Conservation (phyloP, 495 filamentous ascomycete species). For the Aspergillus campestris region DNA sequence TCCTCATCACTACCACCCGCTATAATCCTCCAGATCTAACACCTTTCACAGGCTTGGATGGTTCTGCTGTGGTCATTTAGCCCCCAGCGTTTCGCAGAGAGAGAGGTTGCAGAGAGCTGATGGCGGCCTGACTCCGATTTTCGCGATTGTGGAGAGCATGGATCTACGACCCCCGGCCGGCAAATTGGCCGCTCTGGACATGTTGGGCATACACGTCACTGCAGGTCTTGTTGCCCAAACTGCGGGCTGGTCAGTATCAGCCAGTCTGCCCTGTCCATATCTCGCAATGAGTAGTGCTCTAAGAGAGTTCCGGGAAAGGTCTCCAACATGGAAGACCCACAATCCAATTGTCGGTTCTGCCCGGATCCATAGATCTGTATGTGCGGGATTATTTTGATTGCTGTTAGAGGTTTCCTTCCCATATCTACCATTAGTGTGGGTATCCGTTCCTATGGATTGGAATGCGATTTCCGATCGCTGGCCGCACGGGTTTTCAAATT, state of each 20-base stretch:
- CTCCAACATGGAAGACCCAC: neutral
- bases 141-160: conserved; percentile 12
- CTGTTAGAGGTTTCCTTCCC: too few species aligned
- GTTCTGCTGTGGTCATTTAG: neutral
- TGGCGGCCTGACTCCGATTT: conserved; percentile 12
- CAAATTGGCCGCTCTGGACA: conserved; percentile 7
- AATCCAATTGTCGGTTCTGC: neutral
- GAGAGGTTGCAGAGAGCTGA: neutral
- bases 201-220: conserved; percentile 24
- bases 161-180: conserved; percentile 7
- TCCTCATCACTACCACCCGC: too few species aligned
- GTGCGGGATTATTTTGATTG: too few species aligned
- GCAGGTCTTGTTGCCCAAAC: conserved; percentile 25
- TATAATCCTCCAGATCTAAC: neutral
- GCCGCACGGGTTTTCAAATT: too few species aligned
- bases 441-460: too few species aligned
- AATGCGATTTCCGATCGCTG: too few species aligned
- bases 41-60: neutral
- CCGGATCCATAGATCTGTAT: neutral
- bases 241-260: conserved; percentile 8
- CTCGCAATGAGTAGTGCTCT: neutral
- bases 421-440: too few species aligned
- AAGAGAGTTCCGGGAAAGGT: neutral
- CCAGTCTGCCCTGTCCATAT: conserved; percentile 6
- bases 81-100: neutral